Evolutionary conservation across 2,329 filamentous ascomycete genomes (phyloP), one percentile per base, ranked within the genome.

Genomic region (Sclerotinia nivalis): DNA sequence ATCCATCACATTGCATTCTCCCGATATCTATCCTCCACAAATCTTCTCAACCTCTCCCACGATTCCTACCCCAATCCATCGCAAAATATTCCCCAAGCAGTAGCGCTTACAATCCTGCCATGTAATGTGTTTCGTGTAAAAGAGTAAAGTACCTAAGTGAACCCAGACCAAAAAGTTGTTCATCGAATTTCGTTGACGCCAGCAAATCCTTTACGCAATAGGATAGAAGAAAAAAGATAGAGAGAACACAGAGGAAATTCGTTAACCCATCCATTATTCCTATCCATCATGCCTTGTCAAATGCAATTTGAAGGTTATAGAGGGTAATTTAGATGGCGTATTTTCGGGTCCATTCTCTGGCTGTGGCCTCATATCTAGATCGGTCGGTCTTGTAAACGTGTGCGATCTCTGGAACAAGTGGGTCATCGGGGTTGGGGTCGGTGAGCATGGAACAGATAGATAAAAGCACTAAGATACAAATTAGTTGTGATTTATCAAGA

Each of bases 381-480:
- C 93, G 92, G 83, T 99, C 96, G 75, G 95, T 97, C 90, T 99
- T 99, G 92, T 99, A 99, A 80, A 98, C 93, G 81, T 99, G 96
- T 78, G 96, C 96, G 79, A 99, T 99, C 86, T 99, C 96, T 74
- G 96, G 96, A 72, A 99, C 96, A 76, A 99, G 90, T 80, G 96
- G 96, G 83, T 99, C 96, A 82, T 99, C 96, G 74, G 96, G 96
- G 87, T 99, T 99, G 77, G 96, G 96, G 85, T 99, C 96, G 80
- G 96, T 99, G 82, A 99, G 87, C 96, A 99, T 98, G 68, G 96
- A 99, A 88, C 96, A 99, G 86, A 99, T 99, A 71, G 96, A 98
- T 75, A 99, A 89, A 40, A 99, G 88, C 70, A 99, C 96, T 98
- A 72, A 20, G 10, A 50, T 9, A 43, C 6, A 34, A 70, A 71